A percentile compares a stretch with the other conserved stretches of the same genome.
Conservation (phyloP, 2,329 filamentous ascomycete genomes). For the Penicillium sp. region DNA sequence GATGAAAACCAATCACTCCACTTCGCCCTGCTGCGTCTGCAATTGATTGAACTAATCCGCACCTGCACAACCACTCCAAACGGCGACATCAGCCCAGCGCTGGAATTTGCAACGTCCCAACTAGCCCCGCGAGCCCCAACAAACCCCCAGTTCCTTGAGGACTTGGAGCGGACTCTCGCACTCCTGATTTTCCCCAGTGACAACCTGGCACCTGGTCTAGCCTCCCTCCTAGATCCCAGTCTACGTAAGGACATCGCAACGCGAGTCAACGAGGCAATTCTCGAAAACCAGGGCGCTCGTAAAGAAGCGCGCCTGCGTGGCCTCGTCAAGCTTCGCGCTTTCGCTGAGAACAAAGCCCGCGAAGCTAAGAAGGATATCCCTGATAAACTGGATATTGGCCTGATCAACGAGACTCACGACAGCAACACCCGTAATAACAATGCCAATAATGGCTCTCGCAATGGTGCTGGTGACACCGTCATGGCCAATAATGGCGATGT, state of each 20-base stretch:
- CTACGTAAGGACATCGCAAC: conserved; percentile 83
- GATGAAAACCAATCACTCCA: conserved; percentile 82
- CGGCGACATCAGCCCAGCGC: conserved; percentile 75
- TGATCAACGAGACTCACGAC: conserved; percentile 36
- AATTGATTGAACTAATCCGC: conserved; percentile 92
- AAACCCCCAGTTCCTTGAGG: conserved; percentile 78
- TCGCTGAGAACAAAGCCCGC: conserved; percentile 71
- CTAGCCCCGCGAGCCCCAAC: conserved; percentile 85
- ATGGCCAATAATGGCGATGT: conserved; percentile 48
- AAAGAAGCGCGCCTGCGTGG: conserved; percentile 82
- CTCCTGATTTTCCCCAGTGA: conserved; percentile 87
- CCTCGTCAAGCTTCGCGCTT: conserved; percentile 79
- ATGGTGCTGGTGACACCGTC: conserved; percentile 42
- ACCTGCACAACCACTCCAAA: conserved; percentile 67
- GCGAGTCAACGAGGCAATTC: conserved; percentile 85
- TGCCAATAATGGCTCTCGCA: conserved; percentile 24
- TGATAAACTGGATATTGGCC: conserved; percentile 49
- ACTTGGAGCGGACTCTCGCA: conserved; percentile 91
- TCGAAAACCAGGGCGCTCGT: conserved; percentile 71
- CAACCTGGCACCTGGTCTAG: conserved; percentile 74
- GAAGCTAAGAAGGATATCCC: conserved; percentile 53
- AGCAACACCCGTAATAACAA: conserved; percentile 28
- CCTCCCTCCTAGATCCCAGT: conserved; percentile 75
- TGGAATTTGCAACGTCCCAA: conserved; percentile 86
- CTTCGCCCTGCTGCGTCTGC: conserved; percentile 85